Percentiles rank a stretch among this genome's conserved stretches.
phyloP scores from a whole-genome alignment of 2,329 filamentous ascomycete genomes.

The Exophiala aquamarina region DNA sequence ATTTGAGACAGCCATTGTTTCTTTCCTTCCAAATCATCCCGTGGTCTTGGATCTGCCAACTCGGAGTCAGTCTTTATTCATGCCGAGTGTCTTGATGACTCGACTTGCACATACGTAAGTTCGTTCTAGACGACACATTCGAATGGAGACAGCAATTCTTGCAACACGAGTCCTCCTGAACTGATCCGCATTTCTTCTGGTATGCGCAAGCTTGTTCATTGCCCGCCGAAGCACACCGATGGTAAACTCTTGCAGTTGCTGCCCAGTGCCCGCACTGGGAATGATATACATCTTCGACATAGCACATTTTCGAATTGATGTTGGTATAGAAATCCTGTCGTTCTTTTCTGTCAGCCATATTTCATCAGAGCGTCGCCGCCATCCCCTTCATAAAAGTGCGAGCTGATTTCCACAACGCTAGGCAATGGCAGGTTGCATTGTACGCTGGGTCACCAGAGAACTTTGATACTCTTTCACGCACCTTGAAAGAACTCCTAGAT shows the following conservation, averaged over 20 bases:
- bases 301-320: constrained; percentile 19
- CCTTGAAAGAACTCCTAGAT: constrained; percentile 10
- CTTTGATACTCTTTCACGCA: constrained; percentile 1
- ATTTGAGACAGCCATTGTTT: no score
- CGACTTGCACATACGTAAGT: constrained; percentile 9
- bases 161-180: constrained; percentile 11
- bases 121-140: background rate
- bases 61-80: no score
- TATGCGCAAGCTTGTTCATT: constrained; percentile 8
- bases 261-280: constrained; percentile 20
- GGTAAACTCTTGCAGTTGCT: constrained; percentile 14
- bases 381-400: no score
- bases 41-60: no score
- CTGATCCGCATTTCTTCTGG: constrained; percentile 13
- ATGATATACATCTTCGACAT: constrained; percentile 24
- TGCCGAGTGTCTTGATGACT: background rate
- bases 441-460: no score
- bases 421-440: no score
- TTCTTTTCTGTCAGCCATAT: background rate
- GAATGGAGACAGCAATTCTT: constrained; percentile 3
- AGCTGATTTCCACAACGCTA: no score
- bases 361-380: no score
- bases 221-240: constrained; percentile 13
- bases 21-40: no score
- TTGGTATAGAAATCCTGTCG: constrained; percentile 10